Conservation (phyloP, 208 protist genomes). For the Phytomonas sp. region DNA sequence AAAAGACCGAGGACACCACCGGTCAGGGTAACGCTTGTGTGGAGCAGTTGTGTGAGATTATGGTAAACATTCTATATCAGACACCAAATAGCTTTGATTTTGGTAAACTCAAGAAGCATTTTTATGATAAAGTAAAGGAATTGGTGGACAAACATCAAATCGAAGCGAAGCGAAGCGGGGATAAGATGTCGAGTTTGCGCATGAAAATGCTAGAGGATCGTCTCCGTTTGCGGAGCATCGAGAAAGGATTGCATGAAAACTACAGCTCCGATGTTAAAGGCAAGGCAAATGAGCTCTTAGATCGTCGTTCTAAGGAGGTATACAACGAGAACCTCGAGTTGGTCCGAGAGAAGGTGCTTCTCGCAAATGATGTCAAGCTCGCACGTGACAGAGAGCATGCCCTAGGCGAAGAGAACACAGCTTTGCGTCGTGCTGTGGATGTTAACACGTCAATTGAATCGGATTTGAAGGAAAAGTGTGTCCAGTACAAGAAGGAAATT, state of each 20-base stretch:
- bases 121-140: constrained; percentile 35
- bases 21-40: constrained; percentile 8
- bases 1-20: background rate
- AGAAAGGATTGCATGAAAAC: constrained; percentile 26
- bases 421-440: constrained; percentile 35
- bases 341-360: constrained; percentile 48
- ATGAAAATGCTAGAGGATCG: constrained; percentile 72
- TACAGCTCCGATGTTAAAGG: constrained; percentile 49
- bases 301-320: constrained; percentile 49
- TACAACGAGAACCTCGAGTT: constrained; percentile 69
- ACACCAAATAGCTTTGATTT: constrained; percentile 41
- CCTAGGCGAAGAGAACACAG: constrained; percentile 32
- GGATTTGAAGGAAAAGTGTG: constrained; percentile 38
- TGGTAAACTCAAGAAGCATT: constrained; percentile 38
- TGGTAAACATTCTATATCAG: constrained; percentile 46
- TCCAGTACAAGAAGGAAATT: constrained; percentile 46
- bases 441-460: constrained; percentile 26
- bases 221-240: constrained; percentile 49
- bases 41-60: constrained; percentile 33
- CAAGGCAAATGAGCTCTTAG: constrained; percentile 54
- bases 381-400: constrained; percentile 11
- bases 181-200: constrained; percentile 21
- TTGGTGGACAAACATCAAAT: constrained; percentile 22
- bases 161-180: constrained; percentile 19
- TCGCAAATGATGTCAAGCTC: constrained; percentile 36